Evolutionary conservation across 805 yeast genomes (phyloP).

Genomic region (Saturnispora sanitii): DNA sequence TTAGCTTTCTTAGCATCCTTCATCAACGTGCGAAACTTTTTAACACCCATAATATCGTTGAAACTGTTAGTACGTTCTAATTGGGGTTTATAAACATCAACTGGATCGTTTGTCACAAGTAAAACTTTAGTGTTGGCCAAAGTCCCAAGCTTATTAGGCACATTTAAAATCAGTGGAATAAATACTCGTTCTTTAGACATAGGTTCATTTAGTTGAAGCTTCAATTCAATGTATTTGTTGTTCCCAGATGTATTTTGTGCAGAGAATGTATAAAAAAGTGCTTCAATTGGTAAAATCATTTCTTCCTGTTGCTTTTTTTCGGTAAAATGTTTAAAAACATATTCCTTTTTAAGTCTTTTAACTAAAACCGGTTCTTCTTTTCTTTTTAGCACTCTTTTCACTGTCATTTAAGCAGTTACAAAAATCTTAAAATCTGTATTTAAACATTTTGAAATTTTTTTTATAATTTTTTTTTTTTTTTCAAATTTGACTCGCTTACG

Average conservation of each 20-base stretch:
- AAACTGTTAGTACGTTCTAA: slow-evolving; percentile 44
- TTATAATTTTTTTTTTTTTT: no score
- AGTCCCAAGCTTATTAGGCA: slow-evolving; percentile 41
- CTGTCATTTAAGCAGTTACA: no score
- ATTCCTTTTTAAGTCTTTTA: slow-evolving; percentile 2
- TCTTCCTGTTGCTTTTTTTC: slow-evolving; percentile 11
- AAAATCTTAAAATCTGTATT: no score
- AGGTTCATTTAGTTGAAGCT: slow-evolving; percentile 39
- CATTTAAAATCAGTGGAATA: slow-evolving; percentile 50
- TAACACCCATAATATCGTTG: slow-evolving; percentile 49
- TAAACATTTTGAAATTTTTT: no score
- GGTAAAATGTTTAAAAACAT: slow-evolving; percentile 13
- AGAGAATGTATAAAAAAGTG: slow-evolving; percentile 25
- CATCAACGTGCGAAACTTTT: slow-evolving; percentile 40
- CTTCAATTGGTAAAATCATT: slow-evolving; percentile 21
- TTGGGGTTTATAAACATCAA: slow-evolving; percentile 43
- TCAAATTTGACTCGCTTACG: no score
- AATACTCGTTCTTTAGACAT: slow-evolving; percentile 36
- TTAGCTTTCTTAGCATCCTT: slow-evolving; percentile 35
- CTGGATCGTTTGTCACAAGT: slow-evolving; percentile 68
- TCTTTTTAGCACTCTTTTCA: slow-evolving; percentile 5
- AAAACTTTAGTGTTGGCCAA: slow-evolving; percentile 42
- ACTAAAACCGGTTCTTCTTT: not conserved
- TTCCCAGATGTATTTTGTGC: slow-evolving; percentile 15
- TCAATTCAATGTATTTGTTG: slow-evolving; percentile 30